phyloP scores from a whole-genome alignment of 2,329 filamentous ascomycete genomes.

The Sclerotinia spermophila region DNA sequence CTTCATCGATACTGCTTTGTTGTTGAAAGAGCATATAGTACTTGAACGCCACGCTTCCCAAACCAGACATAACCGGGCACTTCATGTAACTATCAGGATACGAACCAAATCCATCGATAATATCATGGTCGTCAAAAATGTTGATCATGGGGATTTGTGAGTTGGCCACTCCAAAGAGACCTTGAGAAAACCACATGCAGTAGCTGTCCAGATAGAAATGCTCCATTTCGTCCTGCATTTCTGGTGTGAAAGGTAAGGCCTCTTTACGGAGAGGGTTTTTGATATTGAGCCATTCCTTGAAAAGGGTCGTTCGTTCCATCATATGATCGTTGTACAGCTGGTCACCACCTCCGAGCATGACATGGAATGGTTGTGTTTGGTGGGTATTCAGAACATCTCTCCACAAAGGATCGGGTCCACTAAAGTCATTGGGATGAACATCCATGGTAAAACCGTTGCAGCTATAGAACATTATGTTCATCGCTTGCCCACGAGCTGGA shows the following conservation, averaged over 20 bases:
- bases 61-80: slow-evolving; percentile 80
- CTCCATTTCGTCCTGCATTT: slow-evolving; percentile 87
- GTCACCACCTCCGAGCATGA: slow-evolving; percentile 96
- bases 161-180: slow-evolving; percentile 86
- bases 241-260: slow-evolving; percentile 68
- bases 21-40: slow-evolving; percentile 99
- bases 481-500: slow-evolving; percentile 74
- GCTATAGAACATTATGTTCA: slow-evolving; percentile 99
- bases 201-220: slow-evolving; percentile 85
- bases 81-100: slow-evolving; percentile 91
- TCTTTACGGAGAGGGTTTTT: slow-evolving; percentile 79
- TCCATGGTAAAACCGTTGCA: slow-evolving; percentile 92
- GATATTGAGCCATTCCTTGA: slow-evolving; percentile 79
- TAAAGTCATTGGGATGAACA: slow-evolving; percentile 74
- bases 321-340: slow-evolving; percentile 94
- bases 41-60: slow-evolving; percentile 92
- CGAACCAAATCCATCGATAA: slow-evolving; percentile 88
- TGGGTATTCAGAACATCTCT: slow-evolving; percentile 91
- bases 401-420: slow-evolving; percentile 94
- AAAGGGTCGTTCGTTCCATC: slow-evolving; percentile 68
- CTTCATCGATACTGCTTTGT: slow-evolving; percentile 79
- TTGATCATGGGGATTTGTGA: slow-evolving; percentile 98
- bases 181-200: slow-evolving; percentile 93
- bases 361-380: slow-evolving; percentile 88
- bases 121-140: slow-evolving; percentile 94